These are phyloP conservation scores for Voacanga thouarsii DNA, from an alignment of 257 asterid species.

Conservation along the genomic window DNA sequence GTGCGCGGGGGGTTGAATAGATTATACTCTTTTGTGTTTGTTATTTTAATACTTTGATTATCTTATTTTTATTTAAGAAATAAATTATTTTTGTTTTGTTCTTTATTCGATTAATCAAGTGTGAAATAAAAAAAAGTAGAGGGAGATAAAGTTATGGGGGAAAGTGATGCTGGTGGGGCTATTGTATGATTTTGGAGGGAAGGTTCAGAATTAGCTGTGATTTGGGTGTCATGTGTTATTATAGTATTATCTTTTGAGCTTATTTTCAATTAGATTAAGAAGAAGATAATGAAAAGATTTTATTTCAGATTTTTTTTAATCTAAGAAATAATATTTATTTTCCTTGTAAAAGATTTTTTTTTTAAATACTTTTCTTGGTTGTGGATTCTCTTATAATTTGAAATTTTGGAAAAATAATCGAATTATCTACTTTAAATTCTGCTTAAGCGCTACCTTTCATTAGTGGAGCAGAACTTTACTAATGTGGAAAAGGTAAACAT, in stretches of 20 bases:
- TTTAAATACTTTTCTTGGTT: neutral
- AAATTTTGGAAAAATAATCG: neutral
- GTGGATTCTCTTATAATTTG: neutral
- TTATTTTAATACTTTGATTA: neutral
- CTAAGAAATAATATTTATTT: no score
- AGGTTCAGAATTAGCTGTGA: slow-evolving; percentile 9
- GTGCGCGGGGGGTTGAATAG: neutral
- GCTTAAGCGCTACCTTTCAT: no score
- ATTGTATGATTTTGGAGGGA: neutral
- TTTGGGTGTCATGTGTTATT: neutral
- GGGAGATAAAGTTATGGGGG: neutral
- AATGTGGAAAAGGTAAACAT: no score
- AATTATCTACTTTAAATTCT: neutral
- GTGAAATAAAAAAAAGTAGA: slow-evolving; percentile 4
- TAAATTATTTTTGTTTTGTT: neutral
- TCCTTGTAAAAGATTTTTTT: no score
- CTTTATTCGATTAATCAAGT: neutral
- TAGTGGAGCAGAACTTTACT: no score
- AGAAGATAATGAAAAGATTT: no score
- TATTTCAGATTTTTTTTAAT: no score
- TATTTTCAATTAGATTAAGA: neutral
- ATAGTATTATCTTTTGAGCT: neutral
- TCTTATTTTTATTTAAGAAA: neutral
- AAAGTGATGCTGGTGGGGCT: slow-evolving; percentile 14
- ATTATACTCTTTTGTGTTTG: neutral